Evolutionary conservation across 371 early-diverging fungal genomes (phyloP).

Genomic region (Zychaea mexicana): DNA sequence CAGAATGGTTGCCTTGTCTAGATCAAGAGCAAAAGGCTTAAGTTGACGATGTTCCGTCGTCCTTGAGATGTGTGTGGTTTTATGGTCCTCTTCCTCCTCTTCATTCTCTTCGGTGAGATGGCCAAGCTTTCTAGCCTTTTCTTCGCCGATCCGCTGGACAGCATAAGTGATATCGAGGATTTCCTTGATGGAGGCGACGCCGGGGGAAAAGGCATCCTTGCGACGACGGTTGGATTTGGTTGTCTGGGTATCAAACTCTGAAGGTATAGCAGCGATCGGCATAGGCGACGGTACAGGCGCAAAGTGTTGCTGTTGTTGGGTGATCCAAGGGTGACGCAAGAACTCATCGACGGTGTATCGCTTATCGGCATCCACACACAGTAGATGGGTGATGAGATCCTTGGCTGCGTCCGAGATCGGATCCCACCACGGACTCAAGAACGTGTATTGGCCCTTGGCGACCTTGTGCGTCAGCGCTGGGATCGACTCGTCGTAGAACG

Average conservation of each 20-base stretch:
- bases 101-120: constrained; percentile 12
- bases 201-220: constrained; percentile 39
- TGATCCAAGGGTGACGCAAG: constrained; percentile 84
- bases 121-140: constrained; percentile 34
- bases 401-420: constrained; percentile 65
- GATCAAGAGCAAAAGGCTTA: constrained; percentile 39
- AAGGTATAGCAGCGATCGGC: background rate
- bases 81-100: constrained; percentile 14
- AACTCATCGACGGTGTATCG: constrained; percentile 67
- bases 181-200: constrained; percentile 51
- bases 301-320: constrained; percentile 6
- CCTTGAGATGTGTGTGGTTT: background rate
- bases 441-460: constrained; percentile 63
- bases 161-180: constrained; percentile 56
- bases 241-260: background rate
- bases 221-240: constrained; percentile 5
- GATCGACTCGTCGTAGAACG: constrained; percentile 75
- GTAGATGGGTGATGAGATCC: constrained; percentile 70
- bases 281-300: constrained; percentile 1
- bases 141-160: constrained; percentile 57
- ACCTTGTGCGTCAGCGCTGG: constrained; percentile 63
- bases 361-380: constrained; percentile 56
- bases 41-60: too few relatives aligned
- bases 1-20: constrained; percentile 50
- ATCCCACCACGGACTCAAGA: constrained; percentile 81